Evolutionary conservation across 2,329 filamentous ascomycete genomes (phyloP), one percentile per base, ranked within the genome.

Genomic region (Aciculosporium take): DNA sequence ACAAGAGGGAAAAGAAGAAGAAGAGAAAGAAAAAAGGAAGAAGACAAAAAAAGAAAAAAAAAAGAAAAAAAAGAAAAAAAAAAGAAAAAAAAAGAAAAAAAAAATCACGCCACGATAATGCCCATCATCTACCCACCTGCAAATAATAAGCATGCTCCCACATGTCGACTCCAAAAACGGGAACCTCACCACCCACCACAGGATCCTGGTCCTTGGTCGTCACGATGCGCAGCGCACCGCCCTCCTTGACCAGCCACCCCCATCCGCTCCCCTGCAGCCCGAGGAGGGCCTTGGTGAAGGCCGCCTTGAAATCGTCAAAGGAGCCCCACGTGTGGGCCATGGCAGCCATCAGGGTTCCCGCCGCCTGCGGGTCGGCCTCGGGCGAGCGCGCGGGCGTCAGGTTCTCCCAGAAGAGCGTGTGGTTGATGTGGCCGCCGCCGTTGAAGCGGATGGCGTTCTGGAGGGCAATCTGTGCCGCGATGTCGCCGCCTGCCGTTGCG

Each of bases 111-210:
- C 7, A 9, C 3, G 10, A n/a, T 18, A 20, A 7, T 8, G 27
- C 27, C 12, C 27, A 3, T 28, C 10, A 17, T 3, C 12, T 20
- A 24, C 64, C 49, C 46, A 79, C 76, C 69, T 85, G 84, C 15
- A 93, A 64, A 56, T 94, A 94, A 57, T 93, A 94, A 1, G 86
- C 86, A 65, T 94, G 86, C 65, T 94, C 86, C 86, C 85, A 93
- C 76, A 93, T 89, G 58, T 94, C 86, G 2, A 94, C 69, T 0
- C 84, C 85, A 32, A 87, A 69, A 17, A 94, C 64, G 7, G 81
- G 80, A n/a, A 75, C 70, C 49, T 79, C 73, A 4, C 73, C 70
- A 13, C 67, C 52, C 10, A 80, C 72, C 4, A 85, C 72, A 1
- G 81, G 79, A 55, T 93, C 86, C 65, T 94, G 86, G 56, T 94